These are phyloP conservation scores for Verticillium zaregamsianum DNA, from an alignment of 2,329 filamentous ascomycete species.

Conservation along the genomic window DNA sequence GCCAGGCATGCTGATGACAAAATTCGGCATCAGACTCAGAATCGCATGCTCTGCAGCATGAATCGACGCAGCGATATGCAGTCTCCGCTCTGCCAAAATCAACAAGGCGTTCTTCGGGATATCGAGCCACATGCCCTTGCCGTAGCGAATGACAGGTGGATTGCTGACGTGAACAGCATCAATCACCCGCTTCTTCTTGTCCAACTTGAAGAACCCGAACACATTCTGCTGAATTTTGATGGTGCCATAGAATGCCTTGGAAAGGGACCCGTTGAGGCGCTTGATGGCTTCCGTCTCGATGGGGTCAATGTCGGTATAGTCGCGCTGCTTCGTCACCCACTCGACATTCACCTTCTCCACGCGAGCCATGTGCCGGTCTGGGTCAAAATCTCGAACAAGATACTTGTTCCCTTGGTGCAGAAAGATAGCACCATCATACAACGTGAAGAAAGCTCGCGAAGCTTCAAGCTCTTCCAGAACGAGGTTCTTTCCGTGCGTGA, in stretches of 20 bases:
- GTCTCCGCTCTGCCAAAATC: slow-evolving; percentile 65
- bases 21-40: slow-evolving; percentile 81
- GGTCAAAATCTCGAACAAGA: slow-evolving; percentile 82
- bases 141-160: slow-evolving; percentile 78
- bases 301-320: slow-evolving; percentile 92
- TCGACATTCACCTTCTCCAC: slow-evolving; percentile 89
- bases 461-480: slow-evolving; percentile 96
- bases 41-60: slow-evolving; percentile 94
- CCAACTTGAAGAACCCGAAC: slow-evolving; percentile 97
- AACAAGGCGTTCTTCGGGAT: slow-evolving; percentile 75
- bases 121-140: slow-evolving; percentile 94
- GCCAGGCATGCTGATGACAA: slow-evolving; percentile 83
- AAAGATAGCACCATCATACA: slow-evolving; percentile 97
- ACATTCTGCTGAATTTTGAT: slow-evolving; percentile 86
- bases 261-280: slow-evolving; percentile 57
- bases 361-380: slow-evolving; percentile 75
- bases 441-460: slow-evolving; percentile 87
- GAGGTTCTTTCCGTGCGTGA: slow-evolving; percentile 73
- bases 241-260: slow-evolving; percentile 75
- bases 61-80: slow-evolving; percentile 85
- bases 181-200: slow-evolving; percentile 76
- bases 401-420: slow-evolving; percentile 94
- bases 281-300: slow-evolving; percentile 87
- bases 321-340: slow-evolving; percentile 90
- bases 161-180: slow-evolving; percentile 94